Evolutionary conservation across 116 monocot species (phyloP), one percentile per base, ranked within the genome.

Genomic region (Papilionanthe hybrid): DNA sequence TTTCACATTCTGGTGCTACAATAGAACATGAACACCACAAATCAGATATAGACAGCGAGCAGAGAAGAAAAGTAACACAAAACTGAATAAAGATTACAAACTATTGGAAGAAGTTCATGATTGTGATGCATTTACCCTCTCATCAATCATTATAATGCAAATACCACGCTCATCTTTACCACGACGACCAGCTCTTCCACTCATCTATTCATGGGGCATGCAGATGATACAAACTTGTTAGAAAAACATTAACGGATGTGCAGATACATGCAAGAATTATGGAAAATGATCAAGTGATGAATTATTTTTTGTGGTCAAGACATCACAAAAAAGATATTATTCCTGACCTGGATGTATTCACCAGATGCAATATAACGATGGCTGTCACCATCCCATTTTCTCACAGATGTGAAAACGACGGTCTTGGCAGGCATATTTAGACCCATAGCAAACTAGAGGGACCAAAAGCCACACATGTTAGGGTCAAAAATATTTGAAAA

Each of bases 401-500:
- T 99, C 48, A 99, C 91, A 77, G 95, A 90, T 73, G 99, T 92
- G 81, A 99, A 99, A 13, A 99, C 93, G 80, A 99, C 99, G 55
- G 99, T 99, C 83, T 93, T 99, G 43, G 99, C 99, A 78, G 99
- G 99, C 95, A 99, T 99, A 85, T 99, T 99, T 79, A 99, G 83
- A 72, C 99, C 99, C 99, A 99, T 95, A 49, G 99, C 99, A 92
- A 99, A 99, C 99, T 99, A 87, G 55, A 74, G 28, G 49, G 82
- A 19, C 44, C 72, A 86, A n/a, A 75, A 78, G 77, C 63, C 45
- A 66, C 9, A 44, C 20, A 11, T 9, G 3, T 73, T n/a, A 42
- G 22, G 44, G 19, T 73, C 44, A 20, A 12, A 8, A 73, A 44
- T 44, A 20, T 71, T 13, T 7, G 41, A 22, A 42, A 13, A 44